Evolutionary conservation across 164 flowering plant genomes (phyloP), one percentile per base, ranked within the genome.

Genomic region (Nymphaea thermarum): DNA sequence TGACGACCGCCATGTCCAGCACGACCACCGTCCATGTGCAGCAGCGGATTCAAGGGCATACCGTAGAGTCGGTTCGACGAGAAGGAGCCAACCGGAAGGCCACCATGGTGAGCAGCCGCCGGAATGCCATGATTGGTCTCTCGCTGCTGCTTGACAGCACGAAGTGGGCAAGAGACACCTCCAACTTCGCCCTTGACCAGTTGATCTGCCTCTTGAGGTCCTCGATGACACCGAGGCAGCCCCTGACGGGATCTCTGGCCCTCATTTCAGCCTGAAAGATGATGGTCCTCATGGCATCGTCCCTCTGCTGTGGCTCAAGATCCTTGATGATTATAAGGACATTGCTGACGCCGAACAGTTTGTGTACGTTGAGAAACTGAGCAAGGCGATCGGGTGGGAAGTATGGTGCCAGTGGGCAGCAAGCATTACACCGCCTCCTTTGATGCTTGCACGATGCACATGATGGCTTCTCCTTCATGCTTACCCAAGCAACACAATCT

Each of bases 401-500:
- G 63, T 73, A 85, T 47, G 90, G 93, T 6, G 90, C 85, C 51
- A 88, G 81, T 43, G 71, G 43, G 78, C 96, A 90, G 65, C 85
- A 83, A 3, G 90, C 81, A 3, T 80, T 77, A 77, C 96, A 90
- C 72, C 80, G 84, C 62, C 87, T 71, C 3, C 96, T 85, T 62
- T 84, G 93, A 82, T 84, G 79, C 63, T 82, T 85, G 71, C 96
- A 90, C 0, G 88, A 90, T 2, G 93, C 93, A 73, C 96, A 90
- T 16, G 93, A 88, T 43, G 5, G 53, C 53, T 45, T 5, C 10
- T 10, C 53, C 5, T 45, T 45, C 10, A 5, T 45, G 53, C 53
- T 45, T 10, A 10, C 5, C 53, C 53, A 45, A 45, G 7, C 2
- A 5, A 45, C 7, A 5, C 10, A 45, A 5, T 45, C 5, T 5